Conservation (phyloP, 2,329 filamentous ascomycete species). For the Monilinia fructigena region DNA sequence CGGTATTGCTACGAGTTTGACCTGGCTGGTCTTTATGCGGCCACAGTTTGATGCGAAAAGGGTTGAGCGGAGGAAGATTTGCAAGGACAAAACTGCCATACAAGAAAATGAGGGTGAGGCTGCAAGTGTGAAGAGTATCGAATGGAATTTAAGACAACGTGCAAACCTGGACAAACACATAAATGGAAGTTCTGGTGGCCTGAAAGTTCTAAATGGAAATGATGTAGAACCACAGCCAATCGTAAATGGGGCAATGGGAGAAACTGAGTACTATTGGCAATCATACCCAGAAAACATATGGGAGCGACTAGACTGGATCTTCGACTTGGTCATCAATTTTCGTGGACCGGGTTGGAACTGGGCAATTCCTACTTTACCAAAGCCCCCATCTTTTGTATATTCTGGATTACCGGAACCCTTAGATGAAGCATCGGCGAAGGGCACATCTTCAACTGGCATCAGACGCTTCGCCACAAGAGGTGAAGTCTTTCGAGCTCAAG, state of each 20-base stretch:
- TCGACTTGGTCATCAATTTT: conserved; percentile 55
- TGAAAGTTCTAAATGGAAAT: not conserved
- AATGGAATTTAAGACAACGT: conserved; percentile 11
- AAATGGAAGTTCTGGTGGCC: not conserved
- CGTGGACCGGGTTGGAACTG: conserved; percentile 60
- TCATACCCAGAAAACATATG: conserved; percentile 53
- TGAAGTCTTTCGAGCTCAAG: conserved; percentile 48
- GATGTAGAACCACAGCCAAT: not conserved
- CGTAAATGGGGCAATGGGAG: conserved; percentile 18
- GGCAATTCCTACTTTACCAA: conserved; percentile 51
- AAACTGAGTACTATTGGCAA: conserved; percentile 59
- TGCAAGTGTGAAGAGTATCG: not conserved
- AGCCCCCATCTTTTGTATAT: conserved; percentile 46
- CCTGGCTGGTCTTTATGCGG: conserved; percentile 52
- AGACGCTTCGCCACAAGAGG: conserved; percentile 45
- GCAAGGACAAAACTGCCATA: not conserved
- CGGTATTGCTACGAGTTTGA: conserved; percentile 51
- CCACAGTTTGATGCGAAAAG: conserved; percentile 58
- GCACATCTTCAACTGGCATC: conserved; percentile 49
- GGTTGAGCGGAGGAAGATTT: conserved; percentile 38
- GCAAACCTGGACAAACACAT: conserved; percentile 26
- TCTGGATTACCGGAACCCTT: conserved; percentile 42
- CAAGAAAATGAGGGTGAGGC: not conserved
- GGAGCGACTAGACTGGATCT: conserved; percentile 54
- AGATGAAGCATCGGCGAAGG: conserved; percentile 34